Percentiles rank a stretch among this genome's conserved stretches.
Conservation (phyloP, 805 yeast species). For the Myxozyma melibiosi region DNA sequence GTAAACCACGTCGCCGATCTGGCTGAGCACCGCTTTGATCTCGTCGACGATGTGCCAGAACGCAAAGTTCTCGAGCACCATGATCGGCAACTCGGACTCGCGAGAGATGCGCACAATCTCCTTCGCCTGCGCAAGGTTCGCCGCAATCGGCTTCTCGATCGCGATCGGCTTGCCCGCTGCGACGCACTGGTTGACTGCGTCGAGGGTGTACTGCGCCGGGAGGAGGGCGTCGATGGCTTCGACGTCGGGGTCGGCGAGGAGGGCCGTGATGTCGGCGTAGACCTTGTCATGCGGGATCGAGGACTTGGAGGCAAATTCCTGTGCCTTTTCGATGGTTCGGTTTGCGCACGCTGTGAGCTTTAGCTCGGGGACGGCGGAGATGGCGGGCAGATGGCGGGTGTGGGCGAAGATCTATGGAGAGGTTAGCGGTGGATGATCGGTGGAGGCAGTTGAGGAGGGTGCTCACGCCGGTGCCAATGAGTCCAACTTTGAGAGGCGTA, state of each 20-base stretch:
- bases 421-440: neutral
- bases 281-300: constrained; percentile 52
- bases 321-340: constrained; percentile 84
- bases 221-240: constrained; percentile 82
- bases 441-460: neutral
- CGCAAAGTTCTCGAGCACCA: constrained; percentile 85
- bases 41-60: constrained; percentile 61
- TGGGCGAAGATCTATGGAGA: constrained; percentile 68
- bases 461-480: constrained; percentile 20
- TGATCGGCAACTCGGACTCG: constrained; percentile 65
- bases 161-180: constrained; percentile 74
- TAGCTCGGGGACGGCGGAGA: constrained; percentile 51
- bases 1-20: constrained; percentile 64
- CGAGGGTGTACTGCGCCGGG: constrained; percentile 82
- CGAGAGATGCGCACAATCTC: constrained; percentile 72
- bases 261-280: constrained; percentile 62
- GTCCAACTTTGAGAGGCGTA: constrained; percentile 10
- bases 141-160: constrained; percentile 92
- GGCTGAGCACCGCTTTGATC: constrained; percentile 59
- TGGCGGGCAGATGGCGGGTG: constrained; percentile 77
- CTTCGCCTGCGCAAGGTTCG: constrained; percentile 75
- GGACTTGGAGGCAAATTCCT: constrained; percentile 68
- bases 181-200: constrained; percentile 68
- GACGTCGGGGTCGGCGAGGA: constrained; percentile 64
- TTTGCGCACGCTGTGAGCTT: constrained; percentile 73